Conservation (phyloP, 2,329 filamentous ascomycete species). For the Fusarium sp. region DNA sequence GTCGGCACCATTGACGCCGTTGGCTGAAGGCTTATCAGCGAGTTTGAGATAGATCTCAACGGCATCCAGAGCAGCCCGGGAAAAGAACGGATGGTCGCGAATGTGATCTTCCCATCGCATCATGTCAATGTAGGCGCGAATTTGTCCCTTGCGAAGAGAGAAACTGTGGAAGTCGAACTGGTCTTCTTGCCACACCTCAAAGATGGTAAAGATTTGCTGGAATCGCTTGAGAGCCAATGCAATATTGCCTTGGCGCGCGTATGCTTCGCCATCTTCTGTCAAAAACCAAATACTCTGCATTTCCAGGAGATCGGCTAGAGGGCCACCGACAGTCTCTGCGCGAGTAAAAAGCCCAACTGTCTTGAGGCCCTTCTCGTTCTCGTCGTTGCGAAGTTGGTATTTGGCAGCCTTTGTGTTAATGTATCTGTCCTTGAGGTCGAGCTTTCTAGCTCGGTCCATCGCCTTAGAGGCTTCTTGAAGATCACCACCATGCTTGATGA, state of each 20-base stretch:
- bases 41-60: constrained; percentile 84
- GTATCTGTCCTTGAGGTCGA: constrained; percentile 92
- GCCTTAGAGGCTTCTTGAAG: constrained; percentile 81
- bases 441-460: constrained; percentile 87
- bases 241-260: constrained; percentile 82
- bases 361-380: constrained; percentile 85
- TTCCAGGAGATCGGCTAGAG: constrained; percentile 89
- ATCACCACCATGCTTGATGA: constrained; percentile 91
- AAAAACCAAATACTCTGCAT: constrained; percentile 99
- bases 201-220: constrained; percentile 88
- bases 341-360: constrained; percentile 96
- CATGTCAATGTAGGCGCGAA: constrained; percentile 95
- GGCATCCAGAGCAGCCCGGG: constrained; percentile 83
- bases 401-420: constrained; percentile 99
- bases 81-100: constrained; percentile 93
- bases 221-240: constrained; percentile 93
- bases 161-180: constrained; percentile 99
- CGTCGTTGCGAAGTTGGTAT: constrained; percentile 92
- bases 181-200: constrained; percentile 97
- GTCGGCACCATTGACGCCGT: constrained; percentile 70
- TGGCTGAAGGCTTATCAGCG: constrained; percentile 77
- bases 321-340: constrained; percentile 87
- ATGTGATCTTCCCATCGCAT: constrained; percentile 94
- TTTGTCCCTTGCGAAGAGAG: constrained; percentile 95
- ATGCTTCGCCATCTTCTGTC: constrained; percentile 93